These are phyloP conservation scores for Eremothecium coryli DNA, from an alignment of 1,139 yeast genomes.

Conservation along the genomic window DNA sequence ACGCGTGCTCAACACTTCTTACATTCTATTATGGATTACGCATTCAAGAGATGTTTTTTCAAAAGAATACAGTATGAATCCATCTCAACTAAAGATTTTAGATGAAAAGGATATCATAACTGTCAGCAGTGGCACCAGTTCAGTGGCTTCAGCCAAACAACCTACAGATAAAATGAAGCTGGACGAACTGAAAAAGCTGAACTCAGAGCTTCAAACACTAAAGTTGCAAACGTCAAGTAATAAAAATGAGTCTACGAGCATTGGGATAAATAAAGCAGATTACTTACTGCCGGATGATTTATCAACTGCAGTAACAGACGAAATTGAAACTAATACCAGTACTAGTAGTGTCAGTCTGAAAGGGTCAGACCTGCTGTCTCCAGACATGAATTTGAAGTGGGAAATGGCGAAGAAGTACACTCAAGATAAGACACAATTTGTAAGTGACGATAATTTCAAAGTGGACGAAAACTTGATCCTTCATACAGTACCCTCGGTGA, in stretches of 20 bases:
- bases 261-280: constrained; percentile 2
- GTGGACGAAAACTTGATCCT: constrained; percentile 24
- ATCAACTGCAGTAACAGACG: constrained; percentile 5
- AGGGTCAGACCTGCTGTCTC: constrained; percentile 9
- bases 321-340: constrained; percentile 5
- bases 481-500: constrained; percentile 17
- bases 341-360: not conserved
- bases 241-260: constrained; percentile 7
- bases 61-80: constrained; percentile 26
- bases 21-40: constrained; percentile 77
- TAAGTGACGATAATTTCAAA: constrained; percentile 25
- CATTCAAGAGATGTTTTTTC: constrained; percentile 48
- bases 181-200: constrained; percentile 14
- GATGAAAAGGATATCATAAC: constrained; percentile 30
- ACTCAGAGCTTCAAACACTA: constrained; percentile 7
- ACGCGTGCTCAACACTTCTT: constrained; percentile 53
- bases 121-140: constrained; percentile 26
- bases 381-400: constrained; percentile 17
- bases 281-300: constrained; percentile 1
- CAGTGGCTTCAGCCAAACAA: constrained; percentile 22
- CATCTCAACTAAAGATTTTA: constrained; percentile 33
- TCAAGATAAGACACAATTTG: constrained; percentile 26
- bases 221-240: constrained; percentile 10
- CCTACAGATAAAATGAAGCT: constrained; percentile 18
- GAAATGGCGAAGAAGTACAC: constrained; percentile 22